phyloP scores from a whole-genome alignment of 306 rosid species.

The Pterocarpus macrocarpus region DNA sequence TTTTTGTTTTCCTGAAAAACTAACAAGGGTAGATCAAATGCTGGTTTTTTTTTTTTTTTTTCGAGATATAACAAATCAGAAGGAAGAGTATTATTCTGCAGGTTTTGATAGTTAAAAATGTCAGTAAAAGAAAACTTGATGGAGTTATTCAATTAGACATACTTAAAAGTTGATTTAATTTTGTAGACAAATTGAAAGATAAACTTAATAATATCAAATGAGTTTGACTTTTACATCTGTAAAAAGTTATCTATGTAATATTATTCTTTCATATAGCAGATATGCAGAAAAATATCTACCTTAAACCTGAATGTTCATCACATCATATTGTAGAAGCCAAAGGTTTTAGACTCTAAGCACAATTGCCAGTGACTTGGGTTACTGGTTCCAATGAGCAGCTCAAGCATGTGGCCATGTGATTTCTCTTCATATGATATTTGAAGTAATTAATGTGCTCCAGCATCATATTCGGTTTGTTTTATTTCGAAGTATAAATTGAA shows the following conservation, averaged over 20 bases:
- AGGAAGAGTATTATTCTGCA: not conserved
- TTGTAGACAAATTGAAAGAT: not conserved
- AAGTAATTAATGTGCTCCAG: not conserved
- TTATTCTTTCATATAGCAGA: not conserved
- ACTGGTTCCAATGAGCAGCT: slow-evolving; percentile 1
- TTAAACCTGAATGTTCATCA: slow-evolving; percentile 7
- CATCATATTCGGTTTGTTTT: slow-evolving; percentile 4
- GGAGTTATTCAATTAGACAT: slow-evolving; percentile 6
- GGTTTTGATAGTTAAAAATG: not conserved
- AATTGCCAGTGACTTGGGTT: slow-evolving; percentile 22
- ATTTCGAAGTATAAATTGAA: not conserved
- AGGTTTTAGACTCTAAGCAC: not conserved
- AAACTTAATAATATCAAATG: not conserved
- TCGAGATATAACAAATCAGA: not conserved
- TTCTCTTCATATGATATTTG: slow-evolving; percentile 13
- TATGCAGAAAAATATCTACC: not conserved
- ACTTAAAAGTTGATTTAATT: not conserved
- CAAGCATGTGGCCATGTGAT: slow-evolving; percentile 45
- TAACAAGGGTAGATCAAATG: not conserved
- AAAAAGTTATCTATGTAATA: not conserved
- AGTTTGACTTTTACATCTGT: not conserved
- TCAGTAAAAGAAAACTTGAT: not conserved
- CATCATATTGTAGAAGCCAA: not conserved
- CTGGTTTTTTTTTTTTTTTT: not conserved
- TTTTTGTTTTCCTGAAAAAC: not conserved